These are phyloP conservation scores for Ogataea pignaliae DNA, from an alignment of 805 yeast genomes.

Conservation along the genomic window DNA sequence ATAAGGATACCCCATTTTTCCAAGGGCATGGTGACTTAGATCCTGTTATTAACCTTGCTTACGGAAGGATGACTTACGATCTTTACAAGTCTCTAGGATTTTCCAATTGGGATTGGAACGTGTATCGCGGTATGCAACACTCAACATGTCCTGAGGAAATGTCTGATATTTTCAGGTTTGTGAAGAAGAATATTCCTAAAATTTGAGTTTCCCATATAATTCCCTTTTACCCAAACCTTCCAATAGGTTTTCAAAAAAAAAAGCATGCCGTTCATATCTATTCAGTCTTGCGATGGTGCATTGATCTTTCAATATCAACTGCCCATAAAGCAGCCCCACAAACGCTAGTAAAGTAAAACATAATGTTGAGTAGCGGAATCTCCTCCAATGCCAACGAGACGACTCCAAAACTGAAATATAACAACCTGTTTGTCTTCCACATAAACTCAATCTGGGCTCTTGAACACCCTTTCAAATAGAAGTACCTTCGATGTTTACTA, in stretches of 20 bases:
- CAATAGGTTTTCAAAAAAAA: too few species aligned
- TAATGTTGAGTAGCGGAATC: slow-evolving; percentile 48
- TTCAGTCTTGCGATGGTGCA: neutral
- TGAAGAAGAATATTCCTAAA: slow-evolving; percentile 31
- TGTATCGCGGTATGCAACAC: slow-evolving; percentile 65
- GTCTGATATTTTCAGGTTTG: slow-evolving; percentile 43
- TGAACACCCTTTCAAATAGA: slow-evolving; percentile 48
- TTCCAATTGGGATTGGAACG: slow-evolving; percentile 42
- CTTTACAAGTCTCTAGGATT: slow-evolving; percentile 44
- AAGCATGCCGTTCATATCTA: too few species aligned
- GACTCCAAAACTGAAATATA: slow-evolving; percentile 48
- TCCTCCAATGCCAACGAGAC: slow-evolving; percentile 46
- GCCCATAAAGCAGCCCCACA: slow-evolving; percentile 68
- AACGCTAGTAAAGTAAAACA: slow-evolving; percentile 54
- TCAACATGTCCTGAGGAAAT: slow-evolving; percentile 66
- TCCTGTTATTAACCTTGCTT: slow-evolving; percentile 48
- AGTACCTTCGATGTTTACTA: slow-evolving; percentile 51
- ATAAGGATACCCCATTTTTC: slow-evolving; percentile 69
- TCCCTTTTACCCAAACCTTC: neutral
- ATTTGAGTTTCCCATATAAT: neutral
- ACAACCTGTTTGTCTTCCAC: slow-evolving; percentile 30
- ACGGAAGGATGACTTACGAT: slow-evolving; percentile 38
- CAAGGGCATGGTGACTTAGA: slow-evolving; percentile 87
- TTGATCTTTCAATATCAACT: slow-evolving; percentile 31
- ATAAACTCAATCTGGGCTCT: slow-evolving; percentile 35